Conservation (phyloP, 345 rosid genomes). For the Passiflora organensis region DNA sequence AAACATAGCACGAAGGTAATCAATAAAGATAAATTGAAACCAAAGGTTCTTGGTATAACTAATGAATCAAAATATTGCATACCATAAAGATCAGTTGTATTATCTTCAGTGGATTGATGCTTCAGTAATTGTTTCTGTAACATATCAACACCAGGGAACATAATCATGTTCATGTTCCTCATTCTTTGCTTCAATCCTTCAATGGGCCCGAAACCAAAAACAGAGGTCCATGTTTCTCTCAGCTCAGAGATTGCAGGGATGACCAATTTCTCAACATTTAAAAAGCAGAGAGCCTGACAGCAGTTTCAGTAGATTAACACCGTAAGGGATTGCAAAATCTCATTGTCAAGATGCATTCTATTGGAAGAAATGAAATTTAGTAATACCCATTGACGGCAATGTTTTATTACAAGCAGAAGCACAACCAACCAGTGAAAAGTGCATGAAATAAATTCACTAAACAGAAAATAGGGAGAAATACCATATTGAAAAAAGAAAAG, state of each 20-base stretch:
- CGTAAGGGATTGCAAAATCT: background rate
- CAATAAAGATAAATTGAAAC: background rate
- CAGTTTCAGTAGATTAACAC: constrained; percentile 7
- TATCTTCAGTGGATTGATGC: constrained; percentile 23
- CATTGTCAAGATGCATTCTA: constrained; percentile 3
- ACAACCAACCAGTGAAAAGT: no score
- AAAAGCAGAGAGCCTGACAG: constrained; percentile 63
- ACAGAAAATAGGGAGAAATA: no score
- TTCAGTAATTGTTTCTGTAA: constrained; percentile 55
- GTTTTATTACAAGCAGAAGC: no score
- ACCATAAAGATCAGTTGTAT: constrained; percentile 29
- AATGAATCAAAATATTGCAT: constrained; percentile 1
- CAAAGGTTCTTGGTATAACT: background rate
- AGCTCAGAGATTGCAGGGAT: constrained; percentile 92
- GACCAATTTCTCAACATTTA: constrained; percentile 70
- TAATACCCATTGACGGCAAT: no score
- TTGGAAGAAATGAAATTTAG: no score
- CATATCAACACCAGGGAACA: constrained; percentile 90
- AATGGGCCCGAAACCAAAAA: constrained; percentile 69
- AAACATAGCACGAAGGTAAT: constrained; percentile 1
- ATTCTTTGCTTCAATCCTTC: constrained; percentile 37
- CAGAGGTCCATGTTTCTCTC: constrained; percentile 80
- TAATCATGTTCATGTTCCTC: constrained; percentile 63
- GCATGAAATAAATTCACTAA: no score
- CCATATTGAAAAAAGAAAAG: no score